A percentile compares a stretch with the other conserved stretches of the same genome.
Evolutionary conservation across 495 filamentous ascomycete genomes (phyloP).

Genomic region (Immersiella caudata): DNA sequence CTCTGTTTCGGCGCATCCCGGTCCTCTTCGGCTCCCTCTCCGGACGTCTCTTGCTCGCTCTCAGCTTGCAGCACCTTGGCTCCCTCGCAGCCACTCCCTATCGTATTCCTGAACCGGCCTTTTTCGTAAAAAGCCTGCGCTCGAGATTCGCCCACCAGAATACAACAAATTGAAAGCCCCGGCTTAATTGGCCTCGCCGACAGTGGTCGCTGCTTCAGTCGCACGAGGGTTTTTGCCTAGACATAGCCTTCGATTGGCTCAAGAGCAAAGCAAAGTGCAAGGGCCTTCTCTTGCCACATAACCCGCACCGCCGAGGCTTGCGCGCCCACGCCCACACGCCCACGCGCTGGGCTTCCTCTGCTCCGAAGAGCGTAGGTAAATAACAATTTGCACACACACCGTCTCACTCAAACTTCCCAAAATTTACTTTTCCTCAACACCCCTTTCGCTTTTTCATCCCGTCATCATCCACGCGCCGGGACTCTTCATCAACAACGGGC

Average conservation of each 20-base stretch:
- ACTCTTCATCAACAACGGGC: neutral
- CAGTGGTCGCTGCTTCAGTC: constrained; percentile 2
- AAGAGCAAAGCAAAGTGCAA: neutral
- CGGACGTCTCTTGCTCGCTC: neutral
- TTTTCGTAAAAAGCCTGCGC: neutral
- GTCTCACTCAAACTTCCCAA: neutral
- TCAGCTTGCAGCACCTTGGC: neutral
- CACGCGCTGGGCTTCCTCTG: neutral
- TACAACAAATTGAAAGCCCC: neutral
- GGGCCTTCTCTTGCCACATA: constrained; percentile 16
- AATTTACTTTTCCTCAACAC: neutral
- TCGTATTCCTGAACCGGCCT: neutral
- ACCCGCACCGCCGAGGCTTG: neutral
- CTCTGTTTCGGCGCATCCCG: constrained; percentile 17
- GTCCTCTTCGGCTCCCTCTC: neutral
- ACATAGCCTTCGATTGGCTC: constrained; percentile 9
- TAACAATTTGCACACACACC: neutral
- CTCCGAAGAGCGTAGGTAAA: neutral
- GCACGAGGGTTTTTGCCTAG: constrained; percentile 10
- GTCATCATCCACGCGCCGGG: neutral
- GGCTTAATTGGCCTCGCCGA: constrained; percentile 9
- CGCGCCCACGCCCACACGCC: neutral
- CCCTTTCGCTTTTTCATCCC: neutral
- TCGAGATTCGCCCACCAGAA: neutral
- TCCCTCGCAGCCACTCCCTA: neutral